Conservation (phyloP, 129 eudicot genomes). For the Calendula officinalis region DNA sequence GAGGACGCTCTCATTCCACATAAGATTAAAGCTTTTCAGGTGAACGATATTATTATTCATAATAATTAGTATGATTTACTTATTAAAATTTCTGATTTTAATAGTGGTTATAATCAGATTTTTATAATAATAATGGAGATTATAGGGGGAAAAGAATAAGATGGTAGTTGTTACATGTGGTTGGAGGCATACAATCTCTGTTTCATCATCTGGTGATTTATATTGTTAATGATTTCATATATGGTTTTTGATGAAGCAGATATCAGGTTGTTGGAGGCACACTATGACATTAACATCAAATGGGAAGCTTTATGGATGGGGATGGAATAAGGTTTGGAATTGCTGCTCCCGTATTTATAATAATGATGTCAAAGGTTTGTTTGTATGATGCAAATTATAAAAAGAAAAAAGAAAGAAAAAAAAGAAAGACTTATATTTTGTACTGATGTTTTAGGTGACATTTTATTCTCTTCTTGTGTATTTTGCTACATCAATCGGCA, state of each 20-base stretch:
- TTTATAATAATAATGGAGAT: constrained; percentile 8
- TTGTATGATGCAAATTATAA: no score
- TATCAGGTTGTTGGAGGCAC: constrained; percentile 99
- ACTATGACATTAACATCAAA: constrained; percentile 90
- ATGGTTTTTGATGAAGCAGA: constrained; percentile 95
- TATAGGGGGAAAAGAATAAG: constrained; percentile 74
- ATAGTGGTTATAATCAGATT: no score
- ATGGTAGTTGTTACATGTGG: constrained; percentile 94
- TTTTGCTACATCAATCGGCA: no score
- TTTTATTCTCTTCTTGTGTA: no score
- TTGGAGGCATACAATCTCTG: constrained; percentile 97
- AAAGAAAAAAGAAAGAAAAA: no score
- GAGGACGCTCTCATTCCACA: constrained; percentile 94
- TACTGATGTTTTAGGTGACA: no score
- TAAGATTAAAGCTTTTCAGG: constrained; percentile 80
- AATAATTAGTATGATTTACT: no score
- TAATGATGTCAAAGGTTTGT: no score
- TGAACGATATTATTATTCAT: constrained; percentile 19
- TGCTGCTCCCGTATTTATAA: no score
- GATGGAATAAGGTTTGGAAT: constrained; percentile 99
- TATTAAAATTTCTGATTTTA: no score
- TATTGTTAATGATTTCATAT: no score
- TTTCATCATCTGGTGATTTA: constrained; percentile 76
- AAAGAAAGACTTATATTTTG: no score
- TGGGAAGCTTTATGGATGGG: constrained; percentile 97